Percentiles rank a stretch among this genome's conserved stretches.
These are phyloP conservation scores for Penicillium coffeae DNA, from an alignment of 495 filamentous ascomycete genomes.

Conservation along the genomic window DNA sequence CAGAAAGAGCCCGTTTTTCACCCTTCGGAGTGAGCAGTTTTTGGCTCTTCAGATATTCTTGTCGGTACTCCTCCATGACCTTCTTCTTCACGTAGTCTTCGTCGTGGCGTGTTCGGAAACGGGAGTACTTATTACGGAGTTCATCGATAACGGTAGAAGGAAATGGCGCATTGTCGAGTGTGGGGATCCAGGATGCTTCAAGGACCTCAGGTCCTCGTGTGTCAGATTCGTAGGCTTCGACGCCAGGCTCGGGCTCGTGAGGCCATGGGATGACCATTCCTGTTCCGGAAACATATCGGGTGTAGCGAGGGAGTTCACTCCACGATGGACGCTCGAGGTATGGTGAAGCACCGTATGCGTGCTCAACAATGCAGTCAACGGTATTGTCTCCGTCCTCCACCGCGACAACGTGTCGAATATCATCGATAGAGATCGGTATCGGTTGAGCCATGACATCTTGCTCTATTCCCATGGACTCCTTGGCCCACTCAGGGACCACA, in stretches of 20 bases:
- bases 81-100: constrained; percentile 52
- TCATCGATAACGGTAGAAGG: constrained; percentile 77
- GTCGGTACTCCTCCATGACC: constrained; percentile 53
- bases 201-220: constrained; percentile 71
- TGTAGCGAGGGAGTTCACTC: constrained; percentile 34
- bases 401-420: constrained; percentile 77
- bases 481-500: constrained; percentile 52
- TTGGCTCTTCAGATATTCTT: constrained; percentile 51
- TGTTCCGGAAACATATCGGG: constrained; percentile 41
- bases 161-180: constrained; percentile 72
- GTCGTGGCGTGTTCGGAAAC: constrained; percentile 79
- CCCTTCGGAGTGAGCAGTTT: constrained; percentile 46
- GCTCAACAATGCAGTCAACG: constrained; percentile 72
- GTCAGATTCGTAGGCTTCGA: constrained; percentile 57
- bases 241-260: constrained; percentile 30
- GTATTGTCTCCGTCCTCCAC: constrained; percentile 58
- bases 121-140: constrained; percentile 77
- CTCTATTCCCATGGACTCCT: constrained; percentile 34
- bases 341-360: constrained; percentile 47
- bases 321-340: constrained; percentile 29
- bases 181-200: constrained; percentile 68
- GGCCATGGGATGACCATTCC: constrained; percentile 74
- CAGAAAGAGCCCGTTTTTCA: constrained; percentile 21
- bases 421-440: constrained; percentile 57
- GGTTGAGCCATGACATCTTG: constrained; percentile 41